Base-by-base conservation (phyloP, 2,329 filamentous ascomycete species). In the Dactylellina cionopaga region DNA sequence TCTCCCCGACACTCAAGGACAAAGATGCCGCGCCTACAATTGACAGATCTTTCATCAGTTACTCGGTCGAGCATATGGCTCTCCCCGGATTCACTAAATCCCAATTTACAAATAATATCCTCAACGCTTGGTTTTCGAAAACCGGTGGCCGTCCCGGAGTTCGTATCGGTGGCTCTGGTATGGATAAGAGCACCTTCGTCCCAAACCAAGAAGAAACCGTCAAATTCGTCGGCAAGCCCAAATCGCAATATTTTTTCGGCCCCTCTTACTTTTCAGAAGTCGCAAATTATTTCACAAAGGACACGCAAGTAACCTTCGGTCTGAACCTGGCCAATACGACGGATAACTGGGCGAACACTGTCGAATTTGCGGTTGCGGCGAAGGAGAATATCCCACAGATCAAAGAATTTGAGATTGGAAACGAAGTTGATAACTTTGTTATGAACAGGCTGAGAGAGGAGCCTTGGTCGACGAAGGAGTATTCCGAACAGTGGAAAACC, bases 1-100 rank as follows among this genome's bases (percentile, higher is more conserved):
- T 72, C 29, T 54, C 59, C 15, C 68, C 68, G n/a, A 72, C 59
- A 39, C 52, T 72, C 6, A n/a, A 17, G 7, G 65, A 52, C 25
- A 25, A 37, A 11, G 46, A 37, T 17, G 46, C 52, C 3, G 68
- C 52, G 27, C 52, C 68, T 5, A 65, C 59, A n/a, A 24, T 72
- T 22, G 68, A 72, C 43, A 51, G 68, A 19, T 64, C 59, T 9
- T 62, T 72, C n/a, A 37, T 72, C 44, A 41, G 68, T 25, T 60
- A 54, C 37, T 72, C 68, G 25, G 41, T 72, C 2, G 68, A 72
- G 24, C 68, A 47, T 19, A 43, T 33, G 17, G 51, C 43, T 24
- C 25, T 59, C 3, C 47, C 59, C 11, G 15, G 24, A 5, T 72
- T 65, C 15, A 17, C 37, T 1, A 7, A 43, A 2, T 25, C 52